Percentiles rank a stretch among this genome's conserved stretches.
These are phyloP conservation scores for Aspergillus campestris DNA, from an alignment of 495 filamentous ascomycete species.

Conservation along the genomic window DNA sequence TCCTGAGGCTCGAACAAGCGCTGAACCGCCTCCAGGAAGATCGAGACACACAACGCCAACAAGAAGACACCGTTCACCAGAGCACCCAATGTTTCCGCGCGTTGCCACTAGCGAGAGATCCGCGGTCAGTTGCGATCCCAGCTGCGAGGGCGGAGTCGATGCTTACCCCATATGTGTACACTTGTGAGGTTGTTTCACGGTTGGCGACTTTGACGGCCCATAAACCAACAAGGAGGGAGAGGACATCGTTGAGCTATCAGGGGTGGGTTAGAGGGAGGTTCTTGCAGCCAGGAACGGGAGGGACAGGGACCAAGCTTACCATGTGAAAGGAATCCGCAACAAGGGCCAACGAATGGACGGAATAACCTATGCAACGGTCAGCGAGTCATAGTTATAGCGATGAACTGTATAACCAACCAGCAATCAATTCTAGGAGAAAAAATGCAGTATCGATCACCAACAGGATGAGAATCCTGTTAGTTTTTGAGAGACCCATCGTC, in stretches of 20 bases:
- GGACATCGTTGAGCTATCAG: conserved; percentile 75
- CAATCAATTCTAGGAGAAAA: conserved; percentile 79
- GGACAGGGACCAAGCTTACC: conserved; percentile 42
- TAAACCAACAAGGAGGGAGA: conserved; percentile 82
- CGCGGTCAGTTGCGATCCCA: conserved; percentile 13
- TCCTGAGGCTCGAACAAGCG: conserved; percentile 81
- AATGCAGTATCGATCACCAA: conserved; percentile 83
- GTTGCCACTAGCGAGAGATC: conserved; percentile 64
- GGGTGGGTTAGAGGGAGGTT: neutral
- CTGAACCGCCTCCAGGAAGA: conserved; percentile 88
- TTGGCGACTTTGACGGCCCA: conserved; percentile 90
- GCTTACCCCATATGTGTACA: conserved; percentile 88
- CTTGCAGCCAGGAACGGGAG: neutral
- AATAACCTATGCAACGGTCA: conserved; percentile 48
- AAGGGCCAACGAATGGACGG: conserved; percentile 82
- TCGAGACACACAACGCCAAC: conserved; percentile 88
- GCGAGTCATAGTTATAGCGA: neutral
- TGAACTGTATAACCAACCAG: conserved; percentile 42
- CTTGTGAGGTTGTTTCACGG: conserved; percentile 68
- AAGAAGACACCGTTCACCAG: conserved; percentile 95
- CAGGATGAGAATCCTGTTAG: conserved; percentile 84
- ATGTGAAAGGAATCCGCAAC: conserved; percentile 98
- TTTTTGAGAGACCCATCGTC: conserved; percentile 84
- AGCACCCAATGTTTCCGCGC: conserved; percentile 94
- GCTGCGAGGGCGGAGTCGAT: neutral